Conservation (phyloP, 305 asterid genomes). For the Solanum hybrid region DNA sequence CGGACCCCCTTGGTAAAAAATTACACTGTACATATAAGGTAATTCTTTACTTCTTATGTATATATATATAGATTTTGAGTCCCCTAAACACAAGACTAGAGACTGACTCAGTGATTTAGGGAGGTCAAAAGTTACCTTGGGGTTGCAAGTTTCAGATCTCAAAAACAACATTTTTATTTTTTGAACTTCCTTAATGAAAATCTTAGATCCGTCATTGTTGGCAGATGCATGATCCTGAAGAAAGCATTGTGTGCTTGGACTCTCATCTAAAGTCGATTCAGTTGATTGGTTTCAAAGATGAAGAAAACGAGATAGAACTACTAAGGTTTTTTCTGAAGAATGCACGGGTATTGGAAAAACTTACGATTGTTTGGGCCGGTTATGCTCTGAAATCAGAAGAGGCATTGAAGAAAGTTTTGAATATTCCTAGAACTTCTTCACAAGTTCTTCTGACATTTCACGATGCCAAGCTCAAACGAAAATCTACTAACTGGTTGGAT, state of each 20-base stretch:
- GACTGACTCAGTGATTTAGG: background rate
- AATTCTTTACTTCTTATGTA: background rate
- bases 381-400: background rate
- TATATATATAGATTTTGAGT: background rate
- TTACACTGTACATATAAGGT: background rate
- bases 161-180: too few species aligned
- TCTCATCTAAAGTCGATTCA: background rate
- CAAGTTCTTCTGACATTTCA: background rate
- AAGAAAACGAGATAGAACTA: background rate
- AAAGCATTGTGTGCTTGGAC: background rate
- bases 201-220: background rate
- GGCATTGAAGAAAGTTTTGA: background rate
- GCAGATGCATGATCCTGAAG: background rate
- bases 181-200: background rate
- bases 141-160: background rate
- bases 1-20: background rate
- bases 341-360: background rate
- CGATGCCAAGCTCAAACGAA: background rate
- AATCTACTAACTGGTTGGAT: background rate
- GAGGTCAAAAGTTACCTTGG: background rate
- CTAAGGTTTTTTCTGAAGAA: background rate
- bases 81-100: background rate
- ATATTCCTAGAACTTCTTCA: background rate
- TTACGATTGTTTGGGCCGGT: background rate
- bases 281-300: background rate